phyloP scores from a whole-genome alignment of 371 early-diverging fungal genomes.

The Phascolomyces articulosus region DNA sequence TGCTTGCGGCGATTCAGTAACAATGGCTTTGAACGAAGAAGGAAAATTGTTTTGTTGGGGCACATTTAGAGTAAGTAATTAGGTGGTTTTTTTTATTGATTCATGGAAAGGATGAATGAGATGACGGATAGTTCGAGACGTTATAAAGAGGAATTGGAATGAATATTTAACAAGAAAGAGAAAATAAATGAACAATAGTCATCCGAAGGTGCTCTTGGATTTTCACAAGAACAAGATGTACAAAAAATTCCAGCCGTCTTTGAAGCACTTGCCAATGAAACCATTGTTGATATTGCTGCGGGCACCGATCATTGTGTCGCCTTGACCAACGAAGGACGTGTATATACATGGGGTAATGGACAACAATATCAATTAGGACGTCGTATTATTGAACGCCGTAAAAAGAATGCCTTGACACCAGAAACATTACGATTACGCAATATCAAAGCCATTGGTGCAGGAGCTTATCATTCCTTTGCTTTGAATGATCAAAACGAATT shows the following conservation, averaged over 20 bases:
- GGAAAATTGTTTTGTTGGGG: slow-evolving; percentile 96
- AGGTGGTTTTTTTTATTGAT: neutral
- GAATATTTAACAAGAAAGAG: neutral
- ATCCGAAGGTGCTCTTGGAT: slow-evolving; percentile 74
- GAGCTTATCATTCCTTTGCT: slow-evolving; percentile 89
- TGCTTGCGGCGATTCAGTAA: slow-evolving; percentile 92
- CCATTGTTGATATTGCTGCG: slow-evolving; percentile 79
- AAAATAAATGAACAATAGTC: slow-evolving; percentile 16
- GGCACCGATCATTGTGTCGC: slow-evolving; percentile 95
- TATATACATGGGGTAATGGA: slow-evolving; percentile 96
- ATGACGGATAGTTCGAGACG: too few relatives aligned
- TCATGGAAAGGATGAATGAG: too few relatives aligned
- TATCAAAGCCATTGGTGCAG: slow-evolving; percentile 76
- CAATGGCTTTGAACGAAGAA: slow-evolving; percentile 85
- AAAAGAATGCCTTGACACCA: slow-evolving; percentile 62
- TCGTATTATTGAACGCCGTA: slow-evolving; percentile 70
- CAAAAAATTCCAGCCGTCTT: slow-evolving; percentile 71
- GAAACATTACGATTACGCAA: slow-evolving; percentile 57
- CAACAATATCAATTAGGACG: slow-evolving; percentile 95
- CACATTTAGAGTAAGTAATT: slow-evolving; percentile 70
- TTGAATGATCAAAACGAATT: slow-evolving; percentile 68
- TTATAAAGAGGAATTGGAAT: neutral
- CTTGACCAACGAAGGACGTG: slow-evolving; percentile 69
- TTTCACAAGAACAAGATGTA: slow-evolving; percentile 62
- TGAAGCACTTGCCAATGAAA: slow-evolving; percentile 31